Percentiles rank a stretch among this genome's conserved stretches.
Conservation (phyloP, 106 monocot species). For the Gastrodia elata region DNA sequence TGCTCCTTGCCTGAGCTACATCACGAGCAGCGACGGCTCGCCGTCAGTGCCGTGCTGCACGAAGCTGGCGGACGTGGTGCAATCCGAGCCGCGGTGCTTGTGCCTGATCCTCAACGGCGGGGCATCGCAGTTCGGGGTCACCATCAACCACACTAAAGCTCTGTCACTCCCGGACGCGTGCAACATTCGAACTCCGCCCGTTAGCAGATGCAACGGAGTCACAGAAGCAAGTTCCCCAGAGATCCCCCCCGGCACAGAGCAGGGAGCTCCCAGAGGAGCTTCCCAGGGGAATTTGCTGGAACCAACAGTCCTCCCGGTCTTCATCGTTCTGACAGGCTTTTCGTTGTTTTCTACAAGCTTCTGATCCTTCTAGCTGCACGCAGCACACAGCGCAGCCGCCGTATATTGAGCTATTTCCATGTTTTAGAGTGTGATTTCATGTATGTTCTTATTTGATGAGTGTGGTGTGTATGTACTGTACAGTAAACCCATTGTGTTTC, state of each 20-base stretch:
- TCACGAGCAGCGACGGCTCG: conserved; percentile 7
- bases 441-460: not conserved
- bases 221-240: not conserved
- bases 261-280: not conserved
- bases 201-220: conserved; percentile 9
- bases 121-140: conserved; percentile 7
- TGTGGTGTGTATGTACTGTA: not conserved
- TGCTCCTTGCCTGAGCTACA: conserved; percentile 16
- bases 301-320: not conserved
- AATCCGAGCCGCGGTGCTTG: conserved; percentile 10
- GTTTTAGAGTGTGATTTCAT: not conserved
- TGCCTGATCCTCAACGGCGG: conserved; percentile 10
- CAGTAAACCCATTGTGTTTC: not conserved
- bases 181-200: conserved; percentile 13
- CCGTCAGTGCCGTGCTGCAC: conserved; percentile 13
- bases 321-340: conserved; percentile 4
- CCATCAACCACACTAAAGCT: conserved; percentile 13
- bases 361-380: not conserved
- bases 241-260: not conserved
- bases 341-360: not conserved
- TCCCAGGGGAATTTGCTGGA: conserved; percentile 1
- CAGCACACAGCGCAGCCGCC: not conserved
- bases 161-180: conserved; percentile 11
- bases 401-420: not conserved
- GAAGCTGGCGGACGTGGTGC: conserved; percentile 12